Conservation (phyloP, 805 yeast genomes). For the Candida endomychidarum region DNA sequence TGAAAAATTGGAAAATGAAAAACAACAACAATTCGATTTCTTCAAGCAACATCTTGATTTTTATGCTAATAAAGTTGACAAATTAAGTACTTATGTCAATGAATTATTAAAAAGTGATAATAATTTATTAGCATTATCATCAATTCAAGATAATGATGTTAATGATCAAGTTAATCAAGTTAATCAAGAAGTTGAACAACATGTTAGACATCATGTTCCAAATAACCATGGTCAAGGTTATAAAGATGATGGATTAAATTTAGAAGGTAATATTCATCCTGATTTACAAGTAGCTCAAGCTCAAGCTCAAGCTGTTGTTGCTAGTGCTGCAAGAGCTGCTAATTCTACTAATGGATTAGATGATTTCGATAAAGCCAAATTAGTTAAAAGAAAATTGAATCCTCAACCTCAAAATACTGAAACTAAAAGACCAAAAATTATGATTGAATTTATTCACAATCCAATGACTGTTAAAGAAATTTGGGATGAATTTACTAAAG, state of each 20-base stretch:
- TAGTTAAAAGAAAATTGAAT: conserved; percentile 6
- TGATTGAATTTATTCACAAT: conserved; percentile 41
- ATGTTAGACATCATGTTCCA: conserved; percentile 21
- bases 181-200: conserved; percentile 22
- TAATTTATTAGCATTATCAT: conserved; percentile 23
- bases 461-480: conserved; percentile 46
- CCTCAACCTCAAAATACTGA: not conserved
- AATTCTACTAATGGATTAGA: conserved; percentile 11
- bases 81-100: conserved; percentile 32
- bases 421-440: conserved; percentile 36
- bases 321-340: conserved; percentile 19
- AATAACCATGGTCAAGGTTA: conserved; percentile 3
- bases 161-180: conserved; percentile 21
- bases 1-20: conserved; percentile 29
- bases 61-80: conserved; percentile 39
- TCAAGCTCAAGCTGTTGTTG: conserved; percentile 9
- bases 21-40: conserved; percentile 35
- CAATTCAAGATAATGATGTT: conserved; percentile 17
- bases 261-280: conserved; percentile 43
- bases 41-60: conserved; percentile 37
- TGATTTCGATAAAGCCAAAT: conserved; percentile 8
- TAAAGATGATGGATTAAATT: conserved; percentile 15
- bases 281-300: conserved; percentile 28
- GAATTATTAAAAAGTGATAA: conserved; percentile 31
- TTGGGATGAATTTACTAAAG: conserved; percentile 45